Base-by-base conservation (phyloP, 2,329 filamentous ascomycete species). In the Nothophoma quercina region DNA sequence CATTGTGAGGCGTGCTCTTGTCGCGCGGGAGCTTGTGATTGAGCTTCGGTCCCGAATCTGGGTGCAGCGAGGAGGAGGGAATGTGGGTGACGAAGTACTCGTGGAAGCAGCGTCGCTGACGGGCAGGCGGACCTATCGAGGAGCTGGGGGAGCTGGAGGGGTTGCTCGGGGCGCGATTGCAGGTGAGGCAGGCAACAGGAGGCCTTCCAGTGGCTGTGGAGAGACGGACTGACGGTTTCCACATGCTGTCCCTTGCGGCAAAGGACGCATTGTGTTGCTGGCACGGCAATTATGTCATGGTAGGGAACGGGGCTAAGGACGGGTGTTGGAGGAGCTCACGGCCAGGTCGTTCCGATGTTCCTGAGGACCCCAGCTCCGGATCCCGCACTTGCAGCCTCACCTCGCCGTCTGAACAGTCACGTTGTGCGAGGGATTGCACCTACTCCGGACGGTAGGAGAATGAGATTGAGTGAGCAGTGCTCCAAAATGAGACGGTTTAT, bases 21-120 rank as follows among this genome's bases (percentile, higher is more conserved):
- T 90, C 85, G 64, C 92, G 89, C 40, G 93, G 93, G 5, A 97
- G 85, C 73, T 95, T 93, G 74, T 96, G 92, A 63, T 91, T 88
- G 23, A 86, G 86, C 15, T 82, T 77, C 18, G 81, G 78, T 48
- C 86, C 82, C 28, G 90, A 89, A 75, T 98, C 93, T 7, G 95
- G 93, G 65, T 97, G 90, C 35, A 96, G 83, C 3, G 93, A 97
- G 12, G 92, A 96, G 15, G 92, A 96, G 4, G 95, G 93, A 1
- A 99, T 84, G 73, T 97, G 91, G 7, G 95, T 96, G 54, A 98
- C 91, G 75, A 99, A 99, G 79, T 99, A 98, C 65, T 96, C 92
- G 78, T 97, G 92, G 75, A 98, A 98, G 58, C 63, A 64, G 52
- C 79, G 75, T 42, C 61, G 63, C 45, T 65, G 58, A 52, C 59